These are phyloP conservation scores for Phytophthora melonis DNA, from an alignment of 352 stramenopile genomes.

Conservation along the genomic window DNA sequence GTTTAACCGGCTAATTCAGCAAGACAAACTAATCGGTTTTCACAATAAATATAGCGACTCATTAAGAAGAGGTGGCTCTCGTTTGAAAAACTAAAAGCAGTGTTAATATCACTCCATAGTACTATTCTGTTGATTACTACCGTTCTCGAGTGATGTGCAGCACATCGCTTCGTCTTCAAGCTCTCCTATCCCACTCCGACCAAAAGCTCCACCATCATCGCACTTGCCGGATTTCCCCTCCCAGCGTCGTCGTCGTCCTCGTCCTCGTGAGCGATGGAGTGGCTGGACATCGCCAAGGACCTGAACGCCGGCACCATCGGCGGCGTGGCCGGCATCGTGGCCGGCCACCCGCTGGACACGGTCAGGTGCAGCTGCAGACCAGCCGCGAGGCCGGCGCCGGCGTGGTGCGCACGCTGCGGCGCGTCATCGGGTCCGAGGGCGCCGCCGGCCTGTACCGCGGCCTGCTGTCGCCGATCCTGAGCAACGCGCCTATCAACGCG, in stretches of 20 bases:
- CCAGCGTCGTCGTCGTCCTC: background rate
- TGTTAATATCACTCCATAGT: too few relatives aligned
- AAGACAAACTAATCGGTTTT: too few relatives aligned
- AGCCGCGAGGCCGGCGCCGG: slow-evolving; percentile 32
- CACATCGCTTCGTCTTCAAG: slow-evolving; percentile 6
- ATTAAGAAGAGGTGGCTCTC: too few relatives aligned
- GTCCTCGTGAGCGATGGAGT: slow-evolving; percentile 50
- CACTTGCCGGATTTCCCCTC: background rate
- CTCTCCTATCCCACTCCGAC: slow-evolving; percentile 3
- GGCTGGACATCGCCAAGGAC: slow-evolving; percentile 80
- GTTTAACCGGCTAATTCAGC: too few relatives aligned
- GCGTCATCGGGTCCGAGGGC: slow-evolving; percentile 62
- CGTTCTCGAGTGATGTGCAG: background rate
- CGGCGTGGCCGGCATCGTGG: slow-evolving; percentile 77
- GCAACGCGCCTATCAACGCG: slow-evolving; percentile 86
- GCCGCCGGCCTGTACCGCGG: slow-evolving; percentile 72
- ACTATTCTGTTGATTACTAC: too few relatives aligned
- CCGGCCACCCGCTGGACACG: slow-evolving; percentile 83
- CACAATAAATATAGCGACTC: too few relatives aligned
- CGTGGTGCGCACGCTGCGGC: slow-evolving; percentile 55
- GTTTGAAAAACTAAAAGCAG: too few relatives aligned
- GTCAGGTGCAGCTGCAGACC: slow-evolving; percentile 87
- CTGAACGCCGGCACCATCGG: slow-evolving; percentile 80
- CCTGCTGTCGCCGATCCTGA: slow-evolving; percentile 78
- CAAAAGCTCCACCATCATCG: background rate